Percentiles rank a stretch among this genome's conserved stretches.
Evolutionary conservation across 495 filamentous ascomycete genomes (phyloP).

Genomic region (Penicillium diatomitis): DNA sequence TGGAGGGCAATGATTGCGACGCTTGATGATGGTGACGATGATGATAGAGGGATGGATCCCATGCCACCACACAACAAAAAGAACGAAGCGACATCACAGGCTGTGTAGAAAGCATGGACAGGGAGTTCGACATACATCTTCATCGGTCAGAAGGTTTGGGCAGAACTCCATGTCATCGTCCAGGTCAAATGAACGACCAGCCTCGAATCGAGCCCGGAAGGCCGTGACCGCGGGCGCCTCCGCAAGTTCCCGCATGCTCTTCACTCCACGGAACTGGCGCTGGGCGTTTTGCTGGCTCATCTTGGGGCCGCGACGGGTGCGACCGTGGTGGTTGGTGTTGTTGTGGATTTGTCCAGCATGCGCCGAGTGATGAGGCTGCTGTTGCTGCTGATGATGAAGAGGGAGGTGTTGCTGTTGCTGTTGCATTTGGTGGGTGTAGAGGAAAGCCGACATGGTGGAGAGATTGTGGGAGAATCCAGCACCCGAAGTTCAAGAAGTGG

Average conservation of each 20-base stretch:
- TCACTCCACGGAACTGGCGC: constrained; percentile 71
- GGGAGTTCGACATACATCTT: constrained; percentile 65
- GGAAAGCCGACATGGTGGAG: constrained; percentile 68
- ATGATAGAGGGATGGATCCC: not conserved
- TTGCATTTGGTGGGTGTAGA: constrained; percentile 47
- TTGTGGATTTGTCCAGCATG: constrained; percentile 41
- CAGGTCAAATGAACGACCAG: constrained; percentile 88
- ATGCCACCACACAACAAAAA: not conserved
- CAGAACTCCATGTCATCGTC: constrained; percentile 98
- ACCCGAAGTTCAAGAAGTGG: constrained; percentile 1
- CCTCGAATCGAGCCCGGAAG: constrained; percentile 81
- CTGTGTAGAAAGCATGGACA: not conserved
- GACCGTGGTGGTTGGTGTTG: constrained; percentile 66
- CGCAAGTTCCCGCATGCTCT: constrained; percentile 82
- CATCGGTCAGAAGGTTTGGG: constrained; percentile 85
- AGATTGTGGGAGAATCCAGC: constrained; percentile 10
- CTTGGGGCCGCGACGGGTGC: constrained; percentile 80
- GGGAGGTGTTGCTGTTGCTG: constrained; percentile 44
- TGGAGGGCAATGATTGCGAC: too few species aligned
- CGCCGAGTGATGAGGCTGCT: constrained; percentile 46
- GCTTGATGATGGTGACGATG: not conserved
- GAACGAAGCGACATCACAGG: not conserved
- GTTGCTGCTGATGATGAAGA: constrained; percentile 46
- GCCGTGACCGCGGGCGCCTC: constrained; percentile 63
- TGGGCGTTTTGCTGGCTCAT: constrained; percentile 73